Conservation (phyloP, 768 basidiomycete genomes). For the Boletales sp. region DNA sequence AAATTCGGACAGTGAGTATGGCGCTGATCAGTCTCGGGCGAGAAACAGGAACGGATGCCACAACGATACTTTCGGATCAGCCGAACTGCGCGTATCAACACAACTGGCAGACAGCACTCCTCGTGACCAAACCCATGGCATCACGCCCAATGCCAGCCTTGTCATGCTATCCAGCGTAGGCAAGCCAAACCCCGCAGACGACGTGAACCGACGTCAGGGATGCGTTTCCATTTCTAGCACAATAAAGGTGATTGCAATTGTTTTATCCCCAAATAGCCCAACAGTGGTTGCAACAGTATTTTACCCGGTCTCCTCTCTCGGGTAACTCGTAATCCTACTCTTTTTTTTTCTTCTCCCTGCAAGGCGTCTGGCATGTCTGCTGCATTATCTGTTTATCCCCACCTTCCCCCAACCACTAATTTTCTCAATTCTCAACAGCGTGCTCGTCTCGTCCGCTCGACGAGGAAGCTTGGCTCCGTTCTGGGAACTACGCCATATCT, state of each 20-base stretch:
- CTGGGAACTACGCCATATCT: constrained; percentile 36
- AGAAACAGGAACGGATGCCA: too few relatives aligned
- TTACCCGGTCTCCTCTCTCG: background rate
- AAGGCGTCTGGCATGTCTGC: constrained; percentile 21
- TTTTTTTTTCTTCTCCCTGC: background rate
- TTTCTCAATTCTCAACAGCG: constrained; percentile 30
- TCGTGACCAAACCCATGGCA: too few relatives aligned
- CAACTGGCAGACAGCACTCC: too few relatives aligned
- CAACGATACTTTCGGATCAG: background rate
- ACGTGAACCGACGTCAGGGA: too few relatives aligned
- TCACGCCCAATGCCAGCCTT: too few relatives aligned
- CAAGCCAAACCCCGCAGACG: too few relatives aligned
- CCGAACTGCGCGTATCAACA: background rate
- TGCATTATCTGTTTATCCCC: constrained; percentile 13
- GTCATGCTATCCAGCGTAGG: too few relatives aligned
- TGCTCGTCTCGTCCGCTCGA: constrained; percentile 34
- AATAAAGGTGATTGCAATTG: constrained; percentile 4
- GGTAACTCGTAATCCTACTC: background rate
- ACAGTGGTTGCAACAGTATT: constrained; percentile 3
- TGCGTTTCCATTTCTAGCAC: constrained; percentile 8
- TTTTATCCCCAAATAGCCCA: background rate
- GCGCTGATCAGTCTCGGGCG: too few relatives aligned
- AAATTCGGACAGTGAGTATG: too few relatives aligned
- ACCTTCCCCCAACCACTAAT: constrained; percentile 35
- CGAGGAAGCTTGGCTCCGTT: constrained; percentile 34